Evolutionary conservation across 2,329 filamentous ascomycete genomes (phyloP).

Genomic region (Penicillium freii): DNA sequence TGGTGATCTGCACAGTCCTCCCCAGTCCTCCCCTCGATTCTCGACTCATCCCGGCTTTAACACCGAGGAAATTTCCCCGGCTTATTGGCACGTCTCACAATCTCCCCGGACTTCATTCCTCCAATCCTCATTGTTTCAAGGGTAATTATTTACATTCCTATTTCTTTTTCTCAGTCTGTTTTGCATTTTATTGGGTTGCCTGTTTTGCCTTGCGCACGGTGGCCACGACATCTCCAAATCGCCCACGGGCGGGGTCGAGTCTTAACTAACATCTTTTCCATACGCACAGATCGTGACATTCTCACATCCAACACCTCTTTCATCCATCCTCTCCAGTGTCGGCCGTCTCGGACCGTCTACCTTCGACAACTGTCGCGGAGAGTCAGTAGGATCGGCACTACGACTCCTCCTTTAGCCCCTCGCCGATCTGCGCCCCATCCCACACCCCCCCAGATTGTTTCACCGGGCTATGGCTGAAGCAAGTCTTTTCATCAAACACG

Average conservation of each 20-base stretch:
- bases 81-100: background rate
- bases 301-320: background rate
- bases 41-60: slow-evolving; percentile 17
- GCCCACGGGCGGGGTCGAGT: slow-evolving; percentile 10
- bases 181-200: slow-evolving; percentile 15
- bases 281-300: slow-evolving; percentile 1
- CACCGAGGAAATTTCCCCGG: slow-evolving; percentile 4
- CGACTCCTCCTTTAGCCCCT: slow-evolving; percentile 9
- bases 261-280: slow-evolving; percentile 2
- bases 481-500: slow-evolving; percentile 65
- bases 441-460: slow-evolving; percentile 1
- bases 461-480: slow-evolving; percentile 51
- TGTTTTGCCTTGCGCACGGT: slow-evolving; percentile 9
- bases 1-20: slow-evolving; percentile 15
- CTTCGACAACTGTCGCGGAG: background rate
- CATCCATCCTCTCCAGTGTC: background rate
- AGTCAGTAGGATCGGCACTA: slow-evolving; percentile 10
- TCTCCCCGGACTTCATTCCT: slow-evolving; percentile 4
- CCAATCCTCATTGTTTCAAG: background rate
- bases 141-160: slow-evolving; percentile 15
- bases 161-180: background rate
- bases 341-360: background rate
- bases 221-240: slow-evolving; percentile 6
- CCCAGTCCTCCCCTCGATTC: slow-evolving; percentile 16
- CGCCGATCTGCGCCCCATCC: slow-evolving; percentile 9